These are phyloP conservation scores for Chloris gayana DNA, from an alignment of 176 grass and related monocot species.

Conservation along the genomic window DNA sequence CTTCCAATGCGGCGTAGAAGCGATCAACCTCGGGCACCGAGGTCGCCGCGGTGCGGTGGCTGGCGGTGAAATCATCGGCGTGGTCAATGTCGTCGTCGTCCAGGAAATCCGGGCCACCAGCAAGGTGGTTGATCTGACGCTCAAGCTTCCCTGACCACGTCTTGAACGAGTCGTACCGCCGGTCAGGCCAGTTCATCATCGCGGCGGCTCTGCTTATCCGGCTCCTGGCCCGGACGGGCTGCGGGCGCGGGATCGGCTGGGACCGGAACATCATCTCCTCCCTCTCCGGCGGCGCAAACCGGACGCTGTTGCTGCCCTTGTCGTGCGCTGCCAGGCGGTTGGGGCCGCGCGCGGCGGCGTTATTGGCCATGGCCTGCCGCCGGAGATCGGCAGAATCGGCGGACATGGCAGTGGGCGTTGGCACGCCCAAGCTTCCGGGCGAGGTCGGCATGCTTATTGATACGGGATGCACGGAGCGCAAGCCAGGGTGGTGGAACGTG, in stretches of 20 bases:
- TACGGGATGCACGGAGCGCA: slow-evolving; percentile 37
- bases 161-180: slow-evolving; percentile 77
- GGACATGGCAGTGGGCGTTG: not conserved
- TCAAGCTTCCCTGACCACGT: slow-evolving; percentile 82
- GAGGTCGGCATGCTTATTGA: slow-evolving; percentile 83
- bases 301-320: slow-evolving; percentile 1
- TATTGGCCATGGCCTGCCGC: slow-evolving; percentile 12
- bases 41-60: not conserved
- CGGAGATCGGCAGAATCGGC: slow-evolving; percentile 15
- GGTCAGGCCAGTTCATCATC: slow-evolving; percentile 42
- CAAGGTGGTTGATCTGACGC: slow-evolving; percentile 67
- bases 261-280: slow-evolving; percentile 54
- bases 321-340: not conserved
- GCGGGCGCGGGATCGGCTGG: slow-evolving; percentile 50
- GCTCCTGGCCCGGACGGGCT: not conserved
- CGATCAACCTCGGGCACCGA: slow-evolving; percentile 60
- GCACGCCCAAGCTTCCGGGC: slow-evolving; percentile 36
- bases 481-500: not conserved
- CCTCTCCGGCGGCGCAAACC: slow-evolving; percentile 36
- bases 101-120: slow-evolving; percentile 35
- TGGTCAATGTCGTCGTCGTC: not conserved
- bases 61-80: not conserved
- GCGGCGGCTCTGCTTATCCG: not conserved
- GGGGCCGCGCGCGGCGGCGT: not conserved
- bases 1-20: slow-evolving; percentile 82